These are phyloP conservation scores for Candida qinlingensis DNA, from an alignment of 805 yeast genomes.

Conservation along the genomic window DNA sequence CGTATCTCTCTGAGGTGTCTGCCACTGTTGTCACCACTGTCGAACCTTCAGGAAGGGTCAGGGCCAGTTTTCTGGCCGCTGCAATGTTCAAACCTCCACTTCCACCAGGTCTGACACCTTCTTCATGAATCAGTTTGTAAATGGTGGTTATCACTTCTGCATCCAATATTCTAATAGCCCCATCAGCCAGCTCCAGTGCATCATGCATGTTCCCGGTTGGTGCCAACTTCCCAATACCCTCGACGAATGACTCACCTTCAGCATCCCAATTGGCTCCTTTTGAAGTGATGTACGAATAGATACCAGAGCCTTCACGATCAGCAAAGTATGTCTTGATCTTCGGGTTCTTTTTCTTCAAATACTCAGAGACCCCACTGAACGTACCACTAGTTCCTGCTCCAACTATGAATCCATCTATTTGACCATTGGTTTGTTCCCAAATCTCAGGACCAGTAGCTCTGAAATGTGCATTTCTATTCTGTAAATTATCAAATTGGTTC, in stretches of 20 bases:
- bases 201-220: slow-evolving; percentile 20
- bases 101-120: slow-evolving; percentile 20
- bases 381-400: slow-evolving; percentile 90
- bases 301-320: slow-evolving; percentile 81
- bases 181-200: slow-evolving; percentile 14
- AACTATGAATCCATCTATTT: slow-evolving; percentile 57
- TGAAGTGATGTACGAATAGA: slow-evolving; percentile 26
- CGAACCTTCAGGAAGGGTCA: slow-evolving; percentile 21
- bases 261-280: slow-evolving; percentile 18
- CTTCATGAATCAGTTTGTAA: slow-evolving; percentile 15
- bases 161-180: slow-evolving; percentile 15
- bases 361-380: slow-evolving; percentile 64
- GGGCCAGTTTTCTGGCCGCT: slow-evolving; percentile 20
- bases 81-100: slow-evolving; percentile 20
- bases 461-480: slow-evolving; percentile 69
- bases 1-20: slow-evolving; percentile 19
- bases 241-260: slow-evolving; percentile 23
- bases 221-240: slow-evolving; percentile 23
- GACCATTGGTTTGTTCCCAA: slow-evolving; percentile 48
- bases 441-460: slow-evolving; percentile 76
- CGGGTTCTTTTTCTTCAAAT: slow-evolving; percentile 44
- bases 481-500: slow-evolving; percentile 74
- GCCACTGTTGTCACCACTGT: slow-evolving; percentile 23
- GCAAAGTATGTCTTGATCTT: slow-evolving; percentile 50
- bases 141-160: slow-evolving; percentile 14